A percentile compares a stretch with the other conserved stretches of the same genome.
Evolutionary conservation across 2,329 filamentous ascomycete species (phyloP).

Genomic region (Phialemoniopsis sp.): DNA sequence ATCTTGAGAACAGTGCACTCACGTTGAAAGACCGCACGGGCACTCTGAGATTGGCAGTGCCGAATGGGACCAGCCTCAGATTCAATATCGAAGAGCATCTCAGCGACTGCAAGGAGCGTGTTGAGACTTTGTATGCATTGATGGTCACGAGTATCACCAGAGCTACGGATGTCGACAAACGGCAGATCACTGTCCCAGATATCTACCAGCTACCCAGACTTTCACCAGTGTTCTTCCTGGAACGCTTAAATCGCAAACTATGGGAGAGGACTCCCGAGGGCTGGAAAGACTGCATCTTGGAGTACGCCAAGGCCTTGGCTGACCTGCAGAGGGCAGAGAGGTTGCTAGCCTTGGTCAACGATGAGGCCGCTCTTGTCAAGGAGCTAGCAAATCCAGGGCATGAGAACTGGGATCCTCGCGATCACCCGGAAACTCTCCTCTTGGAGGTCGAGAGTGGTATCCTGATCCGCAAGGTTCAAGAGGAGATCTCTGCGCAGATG

Average conservation of each 20-base stretch:
- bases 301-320: constrained; percentile 34
- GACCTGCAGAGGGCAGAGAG: constrained; percentile 36
- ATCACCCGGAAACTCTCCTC: constrained; percentile 57
- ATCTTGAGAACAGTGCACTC: no score
- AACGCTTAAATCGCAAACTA: constrained; percentile 18
- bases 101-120: no score
- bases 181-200: no score
- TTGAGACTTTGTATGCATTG: no score
- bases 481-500: constrained; percentile 55
- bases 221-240: constrained; percentile 26
- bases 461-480: constrained; percentile 56
- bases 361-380: constrained; percentile 24
- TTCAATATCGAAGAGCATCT: no score
- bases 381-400: constrained; percentile 50
- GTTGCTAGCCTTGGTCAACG: constrained; percentile 20
- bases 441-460: constrained; percentile 62
- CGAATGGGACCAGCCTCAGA: no score
- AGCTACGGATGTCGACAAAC: no score
- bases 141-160: no score
- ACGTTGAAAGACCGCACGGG: no score
- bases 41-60: no score
- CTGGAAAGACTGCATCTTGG: constrained; percentile 30
- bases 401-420: constrained; percentile 45
- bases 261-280: no score
- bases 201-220: constrained; percentile 17